phyloP scores from a whole-genome alignment of 2,329 filamentous ascomycete genomes.

The Trichoderma sp. region DNA sequence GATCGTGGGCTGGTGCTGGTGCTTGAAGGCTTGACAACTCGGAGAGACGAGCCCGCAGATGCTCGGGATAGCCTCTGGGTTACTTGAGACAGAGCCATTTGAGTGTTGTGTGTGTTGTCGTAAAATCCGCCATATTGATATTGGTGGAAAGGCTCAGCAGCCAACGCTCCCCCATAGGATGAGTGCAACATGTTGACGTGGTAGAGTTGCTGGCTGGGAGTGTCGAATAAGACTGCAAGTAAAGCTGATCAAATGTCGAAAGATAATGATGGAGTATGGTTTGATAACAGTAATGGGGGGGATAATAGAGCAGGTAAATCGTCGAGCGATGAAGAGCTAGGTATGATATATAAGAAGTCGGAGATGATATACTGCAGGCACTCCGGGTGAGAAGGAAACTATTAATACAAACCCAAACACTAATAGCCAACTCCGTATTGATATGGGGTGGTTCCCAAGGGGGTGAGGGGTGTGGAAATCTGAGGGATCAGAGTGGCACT shows the following conservation, averaged over 20 bases:
- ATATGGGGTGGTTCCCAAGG: conserved; percentile 29
- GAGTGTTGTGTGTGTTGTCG: conserved; percentile 54
- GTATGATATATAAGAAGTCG: conserved; percentile 15
- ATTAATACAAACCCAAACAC: conserved; percentile 15
- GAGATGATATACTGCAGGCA: conserved; percentile 13
- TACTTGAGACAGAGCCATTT: conserved; percentile 53
- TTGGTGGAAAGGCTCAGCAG: conserved; percentile 34
- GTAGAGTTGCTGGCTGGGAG: neutral
- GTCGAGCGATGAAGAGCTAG: conserved; percentile 7
- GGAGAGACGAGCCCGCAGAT: conserved; percentile 56
- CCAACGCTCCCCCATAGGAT: conserved; percentile 35
- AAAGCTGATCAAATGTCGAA: neutral
- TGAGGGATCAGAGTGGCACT: conserved; percentile 39
- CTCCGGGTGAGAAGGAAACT: conserved; percentile 25
- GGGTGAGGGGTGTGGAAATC: conserved; percentile 31
- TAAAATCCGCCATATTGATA: conserved; percentile 48
- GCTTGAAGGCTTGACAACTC: conserved; percentile 67
- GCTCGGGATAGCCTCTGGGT: conserved; percentile 54
- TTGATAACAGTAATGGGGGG: neutral
- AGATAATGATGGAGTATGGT: neutral
- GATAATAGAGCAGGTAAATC: neutral
- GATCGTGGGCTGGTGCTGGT: conserved; percentile 70
- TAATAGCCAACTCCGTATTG: neutral
- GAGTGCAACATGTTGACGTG: conserved; percentile 41
- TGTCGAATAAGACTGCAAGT: neutral